Base-by-base conservation (phyloP, 2,329 filamentous ascomycete species). In the Trichothecium sympodiale region DNA sequence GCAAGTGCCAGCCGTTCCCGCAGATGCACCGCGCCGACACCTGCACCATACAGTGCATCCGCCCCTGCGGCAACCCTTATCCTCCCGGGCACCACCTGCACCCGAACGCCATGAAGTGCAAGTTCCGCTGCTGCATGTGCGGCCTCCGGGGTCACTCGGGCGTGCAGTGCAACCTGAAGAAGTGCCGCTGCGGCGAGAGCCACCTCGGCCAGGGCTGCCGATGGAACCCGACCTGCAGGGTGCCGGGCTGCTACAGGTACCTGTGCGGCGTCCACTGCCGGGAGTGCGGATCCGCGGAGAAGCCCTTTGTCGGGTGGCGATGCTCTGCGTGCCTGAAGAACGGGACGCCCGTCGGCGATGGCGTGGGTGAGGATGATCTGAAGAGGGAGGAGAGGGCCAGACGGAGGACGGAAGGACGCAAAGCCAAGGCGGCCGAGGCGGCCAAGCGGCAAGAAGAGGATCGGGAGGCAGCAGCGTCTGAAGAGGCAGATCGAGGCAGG, bases 81-180 rank as follows among this genome's bases (percentile, higher is more conserved):
- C 39, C 39, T 1, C 41, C 44, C 3, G 52, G 52, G 6, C 45
- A 48, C 31, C 45, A 45, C 41, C 46, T 45, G 31, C 54, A 60
- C 40, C 45, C 44, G 18, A 57, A 52, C 30, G 59, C 59, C 30
- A 61, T 64, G 50, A 45, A 47, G 3, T 64, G 59, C 44, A 40
- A 41, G 14, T 33, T 44, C 13, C 51, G 60, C 14, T 63, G 60
- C 41, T 62, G 59, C 41, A 62, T 63, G 59, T 63, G 60, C 38
- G 60, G 60, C n/a, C 36, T 54, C 4, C 44, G 40, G 15, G 56
- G 55, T 3, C 59, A 64, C 38, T 49, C 48, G 17, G 59, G 58
- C n/a, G 46, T 38, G 12, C 48, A 59, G 18, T 62, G 60, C 39
- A 45, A 51, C 16, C 35, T 55, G 23, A 49, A 48, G 37, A 44